Conservation (phyloP, 768 basidiomycete genomes). For the Mycena galericulata region DNA sequence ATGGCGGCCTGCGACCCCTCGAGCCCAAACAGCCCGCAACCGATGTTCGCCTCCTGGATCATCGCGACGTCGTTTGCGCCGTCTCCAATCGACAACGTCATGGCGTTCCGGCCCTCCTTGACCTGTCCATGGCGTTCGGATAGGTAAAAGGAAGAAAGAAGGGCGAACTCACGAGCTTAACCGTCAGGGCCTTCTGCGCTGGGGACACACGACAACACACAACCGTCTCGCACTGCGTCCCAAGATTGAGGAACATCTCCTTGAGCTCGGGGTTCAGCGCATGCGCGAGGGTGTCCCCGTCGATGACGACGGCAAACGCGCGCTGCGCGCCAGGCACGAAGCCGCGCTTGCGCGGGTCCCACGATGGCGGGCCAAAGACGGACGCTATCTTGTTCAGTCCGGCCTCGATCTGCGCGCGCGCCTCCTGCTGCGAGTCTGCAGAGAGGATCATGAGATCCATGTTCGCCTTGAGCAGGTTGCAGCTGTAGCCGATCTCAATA, state of each 20-base stretch:
- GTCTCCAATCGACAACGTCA: slow-evolving; percentile 97
- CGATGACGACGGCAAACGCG: slow-evolving; percentile 94
- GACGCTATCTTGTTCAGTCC: slow-evolving; percentile 96
- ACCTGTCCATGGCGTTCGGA: slow-evolving; percentile 62
- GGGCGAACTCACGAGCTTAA: slow-evolving; percentile 76
- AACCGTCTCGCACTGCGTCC: slow-evolving; percentile 97
- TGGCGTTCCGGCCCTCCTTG: slow-evolving; percentile 94
- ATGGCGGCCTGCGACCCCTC: slow-evolving; percentile 99
- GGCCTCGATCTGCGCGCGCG: slow-evolving; percentile 89
- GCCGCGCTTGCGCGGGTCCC: slow-evolving; percentile 70
- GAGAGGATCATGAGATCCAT: slow-evolving; percentile 99
- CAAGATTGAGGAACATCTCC: slow-evolving; percentile 88
- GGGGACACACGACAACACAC: slow-evolving; percentile 99
- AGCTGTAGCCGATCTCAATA: slow-evolving; percentile 97
- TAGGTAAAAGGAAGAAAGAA: slow-evolving; percentile 6
- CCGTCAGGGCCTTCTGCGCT: slow-evolving; percentile 97
- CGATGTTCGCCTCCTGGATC: slow-evolving; percentile 99
- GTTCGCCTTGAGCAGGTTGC: slow-evolving; percentile 91
- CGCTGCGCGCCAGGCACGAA: slow-evolving; percentile 75
- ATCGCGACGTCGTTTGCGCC: slow-evolving; percentile 99
- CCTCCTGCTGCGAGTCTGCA: slow-evolving; percentile 78
- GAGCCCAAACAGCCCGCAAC: slow-evolving; percentile 91
- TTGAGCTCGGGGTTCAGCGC: slow-evolving; percentile 85
- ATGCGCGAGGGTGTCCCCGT: slow-evolving; percentile 90
- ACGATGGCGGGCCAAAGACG: slow-evolving; percentile 78